Base-by-base conservation (phyloP, 2,329 filamentous ascomycete genomes). In the Fusarium kyushuense region DNA sequence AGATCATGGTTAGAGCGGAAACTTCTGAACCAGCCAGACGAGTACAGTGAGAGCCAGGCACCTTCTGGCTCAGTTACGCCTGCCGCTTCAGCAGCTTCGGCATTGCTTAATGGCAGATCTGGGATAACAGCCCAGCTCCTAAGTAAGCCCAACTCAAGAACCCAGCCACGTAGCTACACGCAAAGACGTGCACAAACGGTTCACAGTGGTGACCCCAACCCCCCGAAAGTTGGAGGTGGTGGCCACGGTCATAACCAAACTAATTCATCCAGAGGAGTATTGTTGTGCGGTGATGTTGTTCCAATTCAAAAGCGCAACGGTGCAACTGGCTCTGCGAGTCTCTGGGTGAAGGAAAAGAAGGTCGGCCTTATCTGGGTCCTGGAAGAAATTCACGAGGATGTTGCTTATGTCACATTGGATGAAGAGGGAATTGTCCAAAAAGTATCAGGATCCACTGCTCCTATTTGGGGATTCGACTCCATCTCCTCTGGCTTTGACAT, bases 291-390 rank as follows among this genome's bases (percentile, higher is more conserved):
- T 42, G 96, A 99, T 77, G 95, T 99, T n/a, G 93, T 99, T 19
- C 96, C 96, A 0, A 99, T 99, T 62, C 92, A 94, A 77, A 99
- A 98, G 80, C 89, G 96, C 63, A 97, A 99, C 74, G 96, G 96
- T 6, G 88, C 91, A 13, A 95, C 91, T 6, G 96, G 96, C 3
- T 94, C 96, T 59, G 96, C 96, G 36, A 98, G 94, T 79, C 82
- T 99, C 38, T 99, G 96, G 96, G 96, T 99, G 5, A 99, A 99
- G 82, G 96, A 99, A 79, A 99, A 99, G 79, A 88, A 91, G 48
- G 90, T 93, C 53, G 94, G 95, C 12, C 81, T 99, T 62, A 98
- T 99, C 63, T 99, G 96, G 96, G 96, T 99, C 11, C 81, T 99
- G 3, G 96, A 99, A 78, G 96, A 99, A 79, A 98, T 99, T 63